These are phyloP conservation scores for Sarocladiaceae sp. DNA, from an alignment of 2,329 filamentous ascomycete genomes.

Conservation along the genomic window DNA sequence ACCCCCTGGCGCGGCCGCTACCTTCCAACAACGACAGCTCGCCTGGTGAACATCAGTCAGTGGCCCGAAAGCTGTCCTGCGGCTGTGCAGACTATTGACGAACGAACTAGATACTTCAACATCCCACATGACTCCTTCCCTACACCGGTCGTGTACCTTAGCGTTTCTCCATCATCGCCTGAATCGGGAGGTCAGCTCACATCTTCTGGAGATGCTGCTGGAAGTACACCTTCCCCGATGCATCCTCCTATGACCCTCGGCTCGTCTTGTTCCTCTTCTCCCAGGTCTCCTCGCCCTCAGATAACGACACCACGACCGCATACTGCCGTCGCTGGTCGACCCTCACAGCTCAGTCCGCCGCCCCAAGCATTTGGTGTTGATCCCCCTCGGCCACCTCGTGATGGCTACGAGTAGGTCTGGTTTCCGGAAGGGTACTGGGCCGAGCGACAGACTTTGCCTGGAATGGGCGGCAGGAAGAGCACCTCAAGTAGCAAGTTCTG, in stretches of 20 bases:
- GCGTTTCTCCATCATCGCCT: neutral
- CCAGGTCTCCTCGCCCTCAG: neutral
- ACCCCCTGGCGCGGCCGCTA: neutral
- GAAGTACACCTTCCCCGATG: neutral
- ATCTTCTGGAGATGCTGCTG: neutral
- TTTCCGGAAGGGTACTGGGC: slow-evolving; percentile 60
- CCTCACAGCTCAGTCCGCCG: neutral
- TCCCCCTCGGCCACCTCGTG: slow-evolving; percentile 50
- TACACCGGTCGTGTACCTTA: neutral
- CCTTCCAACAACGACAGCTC: neutral
- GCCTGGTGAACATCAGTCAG: neutral
- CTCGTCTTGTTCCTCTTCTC: neutral
- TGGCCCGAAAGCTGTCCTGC: neutral
- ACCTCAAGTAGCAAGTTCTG: slow-evolving; percentile 30
- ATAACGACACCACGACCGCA: neutral
- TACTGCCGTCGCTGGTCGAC: neutral
- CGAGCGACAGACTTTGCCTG: slow-evolving; percentile 39
- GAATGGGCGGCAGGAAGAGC: slow-evolving; percentile 20
- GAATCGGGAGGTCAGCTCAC: neutral
- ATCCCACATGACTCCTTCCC: neutral
- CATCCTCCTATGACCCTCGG: neutral
- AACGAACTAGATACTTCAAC: neutral
- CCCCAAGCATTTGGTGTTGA: slow-evolving; percentile 33
- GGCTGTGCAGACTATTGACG: neutral
- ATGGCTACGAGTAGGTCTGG: slow-evolving; percentile 59